Conservation (phyloP, 306 rosid species). For the Vigna trinervia region DNA sequence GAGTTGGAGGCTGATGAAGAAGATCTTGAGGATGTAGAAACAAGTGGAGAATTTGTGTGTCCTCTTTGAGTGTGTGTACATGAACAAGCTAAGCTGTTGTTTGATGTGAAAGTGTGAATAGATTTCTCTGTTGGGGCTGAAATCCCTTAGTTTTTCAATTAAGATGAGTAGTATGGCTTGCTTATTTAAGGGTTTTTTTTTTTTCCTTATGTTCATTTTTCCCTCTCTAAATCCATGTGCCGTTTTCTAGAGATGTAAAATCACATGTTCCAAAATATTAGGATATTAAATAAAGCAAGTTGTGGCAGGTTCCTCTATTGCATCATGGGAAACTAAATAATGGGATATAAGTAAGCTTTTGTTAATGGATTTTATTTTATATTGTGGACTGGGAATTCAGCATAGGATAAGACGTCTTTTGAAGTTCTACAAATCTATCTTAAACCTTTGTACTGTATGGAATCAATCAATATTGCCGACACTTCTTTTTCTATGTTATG, state of each 20-base stretch:
- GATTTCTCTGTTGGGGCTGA: conserved; percentile 14
- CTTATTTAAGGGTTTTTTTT: not conserved
- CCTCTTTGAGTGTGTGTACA: conserved; percentile 48
- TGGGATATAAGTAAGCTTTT: not conserved
- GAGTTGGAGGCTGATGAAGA: conserved; percentile 72
- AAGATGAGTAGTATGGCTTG: conserved; percentile 27
- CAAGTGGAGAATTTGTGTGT: conserved; percentile 73
- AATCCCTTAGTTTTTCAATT: conserved; percentile 20
- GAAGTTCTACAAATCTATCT: not conserved
- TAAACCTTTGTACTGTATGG: not conserved
- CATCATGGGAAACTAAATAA: not conserved
- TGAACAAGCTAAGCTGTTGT: conserved; percentile 33
- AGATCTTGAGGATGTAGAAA: conserved; percentile 66
- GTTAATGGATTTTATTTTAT: not conserved
- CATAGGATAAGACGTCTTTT: not conserved
- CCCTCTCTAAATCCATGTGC: conserved; percentile 1
- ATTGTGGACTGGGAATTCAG: conserved; percentile 23
- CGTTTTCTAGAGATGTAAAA: conserved; percentile 1
- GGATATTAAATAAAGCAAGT: conserved; percentile 34
- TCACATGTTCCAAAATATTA: conserved; percentile 25
- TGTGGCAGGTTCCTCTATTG: conserved; percentile 30
- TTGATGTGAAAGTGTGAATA: conserved; percentile 28
- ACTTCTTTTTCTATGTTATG: not conserved
- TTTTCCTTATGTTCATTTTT: not conserved
- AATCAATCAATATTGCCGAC: conserved; percentile 7